Base-by-base conservation (phyloP, 2,329 filamentous ascomycete genomes). In the Shiraia sp. region DNA sequence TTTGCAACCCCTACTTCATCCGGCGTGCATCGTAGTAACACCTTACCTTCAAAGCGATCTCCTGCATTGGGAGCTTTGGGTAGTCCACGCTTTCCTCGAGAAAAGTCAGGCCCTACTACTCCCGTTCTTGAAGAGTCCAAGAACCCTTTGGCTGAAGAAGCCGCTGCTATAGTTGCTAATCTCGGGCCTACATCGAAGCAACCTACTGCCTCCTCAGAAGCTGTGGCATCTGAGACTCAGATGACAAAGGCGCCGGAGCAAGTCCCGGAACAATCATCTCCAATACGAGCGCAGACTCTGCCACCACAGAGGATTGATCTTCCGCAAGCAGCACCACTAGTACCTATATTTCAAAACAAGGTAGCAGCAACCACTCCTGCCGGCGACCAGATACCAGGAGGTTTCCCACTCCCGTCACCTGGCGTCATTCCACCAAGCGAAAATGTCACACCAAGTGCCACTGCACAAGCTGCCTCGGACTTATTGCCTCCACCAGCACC, bases 1-100 rank as follows among this genome's bases (percentile, higher is more conserved):
- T 70, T 67, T 36, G 51, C 42, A 6, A 55, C 65, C 10, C 51
- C 64, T 3, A 51, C 82, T 32, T 70, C 71, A 23, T 74, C 75
- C 29, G 80, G 82, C 31, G 76, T 88, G n/a, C 80, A 85, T 59
- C 75, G 85, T 53, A 96, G 92, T 72, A 97, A 97, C 65, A 99
- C 93, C 3, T 78, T 97, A 10, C 93, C 93, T 1, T 93, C 92
- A 0, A 95, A 95, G 65, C 86, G 87, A 65, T 93, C 90, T 0
- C 89, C 90, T 6, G 83, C 82, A 7, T 70, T 91, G 30, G 51
- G 57, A 7, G 83, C 82, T 8, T 70, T 91, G 30, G 51, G 57
- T n/a, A 60, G 58, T 25, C 51, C 58, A 27, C 61, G 65, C n/a
- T 69, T 69, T 40, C 45, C 57, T 4, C 45, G 47, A 23, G 54